A percentile compares a stretch with the other conserved stretches of the same genome.
These are phyloP conservation scores for Cercophora sp. DNA, from an alignment of 495 filamentous ascomycete genomes.

Conservation along the genomic window DNA sequence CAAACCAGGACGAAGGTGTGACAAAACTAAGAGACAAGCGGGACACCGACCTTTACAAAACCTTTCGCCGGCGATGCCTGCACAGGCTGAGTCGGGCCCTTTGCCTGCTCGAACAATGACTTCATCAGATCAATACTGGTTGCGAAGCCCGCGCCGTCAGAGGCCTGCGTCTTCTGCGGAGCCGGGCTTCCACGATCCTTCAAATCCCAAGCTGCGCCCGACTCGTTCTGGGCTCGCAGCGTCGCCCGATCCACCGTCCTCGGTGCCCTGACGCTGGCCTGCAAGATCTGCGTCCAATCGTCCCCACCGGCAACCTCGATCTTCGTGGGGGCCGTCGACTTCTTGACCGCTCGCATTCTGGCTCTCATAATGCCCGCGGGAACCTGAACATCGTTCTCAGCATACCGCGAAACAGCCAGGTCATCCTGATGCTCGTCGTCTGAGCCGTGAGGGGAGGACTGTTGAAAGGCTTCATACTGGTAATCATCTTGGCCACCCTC, in stretches of 20 bases:
- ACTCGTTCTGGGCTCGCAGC: slow-evolving; percentile 46
- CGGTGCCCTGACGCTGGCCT: slow-evolving; percentile 84
- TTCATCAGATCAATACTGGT: slow-evolving; percentile 91
- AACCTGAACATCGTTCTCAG: slow-evolving; percentile 37
- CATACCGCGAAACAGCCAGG: slow-evolving; percentile 30
- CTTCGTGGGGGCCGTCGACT: slow-evolving; percentile 56
- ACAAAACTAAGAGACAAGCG: slow-evolving; percentile 72
- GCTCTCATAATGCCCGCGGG: slow-evolving; percentile 53
- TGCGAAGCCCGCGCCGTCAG: slow-evolving; percentile 58
- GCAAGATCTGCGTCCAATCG: slow-evolving; percentile 89
- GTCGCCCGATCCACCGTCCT: slow-evolving; percentile 69
- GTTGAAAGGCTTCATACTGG: slow-evolving; percentile 29
- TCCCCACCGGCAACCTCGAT: slow-evolving; percentile 52
- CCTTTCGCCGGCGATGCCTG: slow-evolving; percentile 39
- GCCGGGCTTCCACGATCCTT: slow-evolving; percentile 33
- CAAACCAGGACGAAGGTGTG: slow-evolving; percentile 29
- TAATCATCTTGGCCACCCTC: slow-evolving; percentile 62
- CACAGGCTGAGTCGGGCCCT: slow-evolving; percentile 37
- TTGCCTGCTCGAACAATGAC: slow-evolving; percentile 70
- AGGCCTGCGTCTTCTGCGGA: slow-evolving; percentile 32
- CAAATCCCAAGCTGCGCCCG: slow-evolving; percentile 33
- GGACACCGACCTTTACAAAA: slow-evolving; percentile 49
- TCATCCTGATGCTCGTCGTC: slow-evolving; percentile 47
- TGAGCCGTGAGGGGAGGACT: slow-evolving; percentile 25
- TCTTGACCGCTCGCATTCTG: slow-evolving; percentile 52